Evolutionary conservation across 768 basidiomycete genomes (phyloP).

Genomic region (Tylopilus subfusipes): DNA sequence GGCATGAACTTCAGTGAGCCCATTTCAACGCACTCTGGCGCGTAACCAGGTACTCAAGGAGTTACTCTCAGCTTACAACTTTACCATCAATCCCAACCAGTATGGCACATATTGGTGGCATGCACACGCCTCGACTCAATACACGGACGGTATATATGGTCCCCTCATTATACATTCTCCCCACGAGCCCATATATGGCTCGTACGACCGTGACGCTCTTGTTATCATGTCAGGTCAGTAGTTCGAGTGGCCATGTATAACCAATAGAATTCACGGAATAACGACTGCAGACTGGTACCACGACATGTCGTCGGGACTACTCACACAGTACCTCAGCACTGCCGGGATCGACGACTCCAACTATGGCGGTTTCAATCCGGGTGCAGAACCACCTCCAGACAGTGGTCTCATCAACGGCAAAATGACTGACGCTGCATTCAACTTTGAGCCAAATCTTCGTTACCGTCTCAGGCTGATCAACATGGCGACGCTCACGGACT

Average conservation of each 20-base stretch:
- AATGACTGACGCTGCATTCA: conserved; percentile 22
- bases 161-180: conserved; percentile 45
- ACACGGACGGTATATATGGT: conserved; percentile 50
- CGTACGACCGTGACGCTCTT: conserved; percentile 40
- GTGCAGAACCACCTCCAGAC: conserved; percentile 39
- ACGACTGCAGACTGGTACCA: conserved; percentile 32
- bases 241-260: background rate
- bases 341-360: conserved; percentile 28
- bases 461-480: conserved; percentile 50
- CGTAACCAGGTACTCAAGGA: background rate
- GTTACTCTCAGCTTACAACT: conserved; percentile 31
- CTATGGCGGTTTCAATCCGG: conserved; percentile 28
- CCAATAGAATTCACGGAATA: background rate
- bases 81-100: conserved; percentile 39
- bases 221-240: conserved; percentile 35
- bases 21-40: background rate
- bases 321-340: conserved; percentile 29
- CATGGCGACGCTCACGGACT: conserved; percentile 44
- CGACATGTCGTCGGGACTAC: conserved; percentile 28
- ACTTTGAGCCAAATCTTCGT: conserved; percentile 33
- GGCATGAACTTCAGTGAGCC: conserved; percentile 39
- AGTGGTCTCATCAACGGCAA: conserved; percentile 35
- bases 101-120: conserved; percentile 52
- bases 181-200: conserved; percentile 27
- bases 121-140: conserved; percentile 36